Percentiles rank a stretch among this genome's conserved stretches.
Evolutionary conservation across 306 rosid genomes (phyloP).

Genomic region (Amphicarpaea edgeworthii): DNA sequence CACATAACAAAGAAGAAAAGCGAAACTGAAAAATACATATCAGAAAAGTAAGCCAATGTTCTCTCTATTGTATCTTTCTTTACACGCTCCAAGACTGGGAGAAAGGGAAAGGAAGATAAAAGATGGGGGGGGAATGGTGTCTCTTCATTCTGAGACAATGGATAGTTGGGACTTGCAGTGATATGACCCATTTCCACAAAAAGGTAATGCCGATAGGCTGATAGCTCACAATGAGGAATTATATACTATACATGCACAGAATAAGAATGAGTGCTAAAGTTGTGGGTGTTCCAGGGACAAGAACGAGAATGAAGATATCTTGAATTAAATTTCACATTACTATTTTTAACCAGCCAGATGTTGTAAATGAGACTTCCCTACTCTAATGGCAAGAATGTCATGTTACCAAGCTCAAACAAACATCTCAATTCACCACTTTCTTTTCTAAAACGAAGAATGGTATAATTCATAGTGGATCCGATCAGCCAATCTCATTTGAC

Average conservation of each 20-base stretch:
- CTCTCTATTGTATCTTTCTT: background rate
- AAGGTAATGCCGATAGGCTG: slow-evolving; percentile 15
- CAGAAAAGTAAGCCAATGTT: background rate
- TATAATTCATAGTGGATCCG: slow-evolving; percentile 35
- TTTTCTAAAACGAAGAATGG: background rate
- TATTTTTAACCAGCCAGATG: background rate
- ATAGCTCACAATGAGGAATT: background rate
- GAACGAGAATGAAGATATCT: background rate
- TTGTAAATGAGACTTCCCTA: slow-evolving; percentile 17
- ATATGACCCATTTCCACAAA: slow-evolving; percentile 19
- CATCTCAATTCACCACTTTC: background rate
- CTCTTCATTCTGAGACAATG: slow-evolving; percentile 16
- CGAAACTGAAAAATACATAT: background rate
- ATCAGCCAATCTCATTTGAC: background rate
- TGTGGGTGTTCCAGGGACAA: slow-evolving; percentile 4
- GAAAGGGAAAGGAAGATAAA: background rate
- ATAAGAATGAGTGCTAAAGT: background rate
- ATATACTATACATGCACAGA: background rate
- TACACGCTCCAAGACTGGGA: background rate
- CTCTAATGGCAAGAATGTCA: background rate
- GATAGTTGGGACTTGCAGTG: slow-evolving; percentile 5
- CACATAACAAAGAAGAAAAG: background rate
- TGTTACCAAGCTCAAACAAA: background rate
- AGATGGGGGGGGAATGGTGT: background rate
- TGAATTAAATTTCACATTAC: slow-evolving; percentile 19